phyloP scores from a whole-genome alignment of 2,329 filamentous ascomycete species.

The Ophiocordyceps unilateralis region DNA sequence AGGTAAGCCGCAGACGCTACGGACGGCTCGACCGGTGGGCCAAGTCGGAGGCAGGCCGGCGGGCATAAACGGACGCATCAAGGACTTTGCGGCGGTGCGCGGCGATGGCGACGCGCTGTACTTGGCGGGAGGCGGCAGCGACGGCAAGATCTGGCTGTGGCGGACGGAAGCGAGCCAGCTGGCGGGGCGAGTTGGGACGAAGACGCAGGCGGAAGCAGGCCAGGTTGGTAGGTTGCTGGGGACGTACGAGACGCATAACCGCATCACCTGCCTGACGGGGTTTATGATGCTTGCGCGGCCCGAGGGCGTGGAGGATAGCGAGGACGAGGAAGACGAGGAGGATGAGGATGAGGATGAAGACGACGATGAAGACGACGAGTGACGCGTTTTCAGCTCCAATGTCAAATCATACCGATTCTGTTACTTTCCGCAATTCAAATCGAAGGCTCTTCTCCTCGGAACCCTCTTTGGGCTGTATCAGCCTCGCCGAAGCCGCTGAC shows the following conservation, averaged over 20 bases:
- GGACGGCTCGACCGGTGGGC: slow-evolving; percentile 50
- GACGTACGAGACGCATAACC: slow-evolving; percentile 67
- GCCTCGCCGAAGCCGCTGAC: background rate
- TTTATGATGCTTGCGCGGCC: slow-evolving; percentile 67
- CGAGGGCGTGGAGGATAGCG: slow-evolving; percentile 42
- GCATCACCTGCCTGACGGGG: slow-evolving; percentile 75
- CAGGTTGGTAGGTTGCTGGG: slow-evolving; percentile 51
- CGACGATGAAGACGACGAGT: background rate
- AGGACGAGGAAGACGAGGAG: slow-evolving; percentile 29
- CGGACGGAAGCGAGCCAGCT: slow-evolving; percentile 30
- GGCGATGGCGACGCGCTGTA: slow-evolving; percentile 25
- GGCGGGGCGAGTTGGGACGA: slow-evolving; percentile 9
- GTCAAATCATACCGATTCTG: too few relatives aligned
- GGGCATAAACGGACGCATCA: slow-evolving; percentile 58
- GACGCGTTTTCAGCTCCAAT: too few relatives aligned
- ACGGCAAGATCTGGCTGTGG: slow-evolving; percentile 74
- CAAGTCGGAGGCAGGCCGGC: slow-evolving; percentile 59
- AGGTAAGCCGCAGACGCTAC: slow-evolving; percentile 17
- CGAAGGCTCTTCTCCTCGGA: too few relatives aligned
- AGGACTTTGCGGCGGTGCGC: slow-evolving; percentile 63
- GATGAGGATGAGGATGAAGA: slow-evolving; percentile 5
- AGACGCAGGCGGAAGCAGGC: slow-evolving; percentile 7
- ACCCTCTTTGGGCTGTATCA: too few relatives aligned
- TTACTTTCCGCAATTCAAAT: too few relatives aligned
- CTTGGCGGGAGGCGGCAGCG: slow-evolving; percentile 63